Conservation (phyloP, 1,284 basidiomycete genomes). For the Melampsora medusae region DNA sequence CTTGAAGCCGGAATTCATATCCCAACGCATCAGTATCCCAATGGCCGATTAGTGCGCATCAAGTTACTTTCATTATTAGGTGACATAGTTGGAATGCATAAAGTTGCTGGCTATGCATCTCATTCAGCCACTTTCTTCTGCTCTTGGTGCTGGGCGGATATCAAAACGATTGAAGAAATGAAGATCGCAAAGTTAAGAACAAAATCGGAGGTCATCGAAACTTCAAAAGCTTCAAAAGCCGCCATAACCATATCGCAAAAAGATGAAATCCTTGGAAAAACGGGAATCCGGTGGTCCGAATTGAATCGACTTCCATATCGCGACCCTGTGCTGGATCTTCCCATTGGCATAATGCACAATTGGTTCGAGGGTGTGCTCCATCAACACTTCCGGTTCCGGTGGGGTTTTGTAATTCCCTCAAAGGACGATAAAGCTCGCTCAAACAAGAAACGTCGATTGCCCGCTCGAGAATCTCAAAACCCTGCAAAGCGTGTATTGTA, state of each 20-base stretch:
- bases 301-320: constrained; percentile 9
- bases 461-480: neutral
- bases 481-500: neutral
- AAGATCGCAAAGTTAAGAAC: neutral
- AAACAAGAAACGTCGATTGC: neutral
- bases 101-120: constrained; percentile 20
- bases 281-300: constrained; percentile 10
- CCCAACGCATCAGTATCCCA: constrained; percentile 15
- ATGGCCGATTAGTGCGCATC: constrained; percentile 1
- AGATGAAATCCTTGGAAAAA: neutral
- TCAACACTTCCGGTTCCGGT: neutral
- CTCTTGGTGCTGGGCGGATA: constrained; percentile 8
- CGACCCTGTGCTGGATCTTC: neutral
- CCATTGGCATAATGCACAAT: neutral
- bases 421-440: neutral
- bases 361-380: neutral
- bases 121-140: constrained; percentile 17
- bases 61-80: constrained; percentile 21
- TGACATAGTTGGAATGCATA: constrained; percentile 22
- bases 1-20: constrained; percentile 15
- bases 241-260: neutral
- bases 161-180: neutral
- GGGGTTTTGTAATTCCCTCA: neutral
- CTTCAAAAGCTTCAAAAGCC: neutral
- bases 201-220: neutral